Conservation (phyloP, 2,329 filamentous ascomycete species). For the Cercospora brassicicola region DNA sequence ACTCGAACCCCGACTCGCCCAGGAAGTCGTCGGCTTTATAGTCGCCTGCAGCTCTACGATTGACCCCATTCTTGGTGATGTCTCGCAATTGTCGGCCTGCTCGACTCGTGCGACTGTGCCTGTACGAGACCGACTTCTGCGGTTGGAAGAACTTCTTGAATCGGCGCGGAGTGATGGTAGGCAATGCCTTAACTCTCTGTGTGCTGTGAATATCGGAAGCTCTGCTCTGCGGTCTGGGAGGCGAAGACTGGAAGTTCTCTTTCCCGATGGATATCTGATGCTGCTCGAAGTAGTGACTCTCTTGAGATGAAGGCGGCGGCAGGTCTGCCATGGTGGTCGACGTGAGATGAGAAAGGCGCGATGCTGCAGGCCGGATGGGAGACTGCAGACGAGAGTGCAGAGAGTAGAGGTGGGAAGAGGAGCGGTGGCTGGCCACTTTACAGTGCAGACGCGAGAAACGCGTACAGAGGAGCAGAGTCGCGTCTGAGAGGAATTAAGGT, state of each 20-base stretch:
- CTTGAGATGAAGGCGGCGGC: conserved; percentile 35
- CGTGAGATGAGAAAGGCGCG: neutral
- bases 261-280: conserved; percentile 32
- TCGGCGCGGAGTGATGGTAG: conserved; percentile 54
- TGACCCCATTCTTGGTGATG: conserved; percentile 50
- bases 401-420: neutral
- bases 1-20: conserved; percentile 30
- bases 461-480: conserved; percentile 11
- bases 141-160: conserved; percentile 56
- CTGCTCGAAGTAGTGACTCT: conserved; percentile 37
- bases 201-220: conserved; percentile 25
- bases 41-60: conserved; percentile 34
- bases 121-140: conserved; percentile 37
- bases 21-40: conserved; percentile 21
- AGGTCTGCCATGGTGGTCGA: conserved; percentile 31
- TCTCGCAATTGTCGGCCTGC: conserved; percentile 52
- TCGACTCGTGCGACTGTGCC: conserved; percentile 36
- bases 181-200: conserved; percentile 48
- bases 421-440: conserved; percentile 15
- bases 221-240: conserved; percentile 22
- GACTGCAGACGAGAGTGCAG: conserved; percentile 10
- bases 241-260: conserved; percentile 39
- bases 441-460: conserved; percentile 11
- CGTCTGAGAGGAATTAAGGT: conserved; percentile 7
- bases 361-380: conserved; percentile 5